Conservation (phyloP, 768 basidiomycete genomes). For the Hortiboletus flavorubellus region DNA sequence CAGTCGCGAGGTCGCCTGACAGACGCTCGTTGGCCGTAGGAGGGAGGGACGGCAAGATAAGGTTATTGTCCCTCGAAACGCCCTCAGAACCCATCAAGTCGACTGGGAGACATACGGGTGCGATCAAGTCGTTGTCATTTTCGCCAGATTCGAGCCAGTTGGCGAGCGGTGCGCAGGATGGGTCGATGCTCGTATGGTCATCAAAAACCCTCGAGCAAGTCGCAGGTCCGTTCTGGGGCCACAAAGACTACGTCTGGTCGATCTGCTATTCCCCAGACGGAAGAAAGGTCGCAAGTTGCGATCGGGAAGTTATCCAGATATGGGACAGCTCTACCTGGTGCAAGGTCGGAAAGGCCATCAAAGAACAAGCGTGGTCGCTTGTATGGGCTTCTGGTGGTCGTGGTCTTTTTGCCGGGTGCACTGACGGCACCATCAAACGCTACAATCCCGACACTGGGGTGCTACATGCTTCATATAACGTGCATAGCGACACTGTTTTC, state of each 20-base stretch:
- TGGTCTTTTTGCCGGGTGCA: conserved; percentile 17
- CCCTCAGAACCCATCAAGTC: not conserved
- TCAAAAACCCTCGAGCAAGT: conserved; percentile 1
- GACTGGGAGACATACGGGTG: not conserved
- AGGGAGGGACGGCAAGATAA: conserved; percentile 15
- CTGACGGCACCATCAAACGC: conserved; percentile 14
- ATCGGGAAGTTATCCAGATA: conserved; percentile 15
- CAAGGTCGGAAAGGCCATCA: not conserved
- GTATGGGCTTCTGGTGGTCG: conserved; percentile 17
- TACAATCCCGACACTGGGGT: conserved; percentile 9
- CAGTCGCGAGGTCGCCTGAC: conserved; percentile 8
- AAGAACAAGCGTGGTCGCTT: conserved; percentile 20
- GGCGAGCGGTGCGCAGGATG: conserved; percentile 17
- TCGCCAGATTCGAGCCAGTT: conserved; percentile 16
- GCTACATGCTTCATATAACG: not conserved
- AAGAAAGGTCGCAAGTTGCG: conserved; percentile 18
- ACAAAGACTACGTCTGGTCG: conserved; percentile 16
- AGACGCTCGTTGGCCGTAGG: conserved; percentile 16
- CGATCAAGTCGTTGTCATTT: conserved; percentile 16
- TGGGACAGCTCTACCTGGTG: conserved; percentile 12
- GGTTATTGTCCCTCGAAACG: conserved; percentile 3
- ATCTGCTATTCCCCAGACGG: conserved; percentile 21
- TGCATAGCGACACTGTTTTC: conserved; percentile 19
- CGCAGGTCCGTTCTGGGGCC: conserved; percentile 6
- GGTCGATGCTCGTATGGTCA: conserved; percentile 19